phyloP scores from a whole-genome alignment of 768 basidiomycete species.

The Auriscalpium vulgare region DNA sequence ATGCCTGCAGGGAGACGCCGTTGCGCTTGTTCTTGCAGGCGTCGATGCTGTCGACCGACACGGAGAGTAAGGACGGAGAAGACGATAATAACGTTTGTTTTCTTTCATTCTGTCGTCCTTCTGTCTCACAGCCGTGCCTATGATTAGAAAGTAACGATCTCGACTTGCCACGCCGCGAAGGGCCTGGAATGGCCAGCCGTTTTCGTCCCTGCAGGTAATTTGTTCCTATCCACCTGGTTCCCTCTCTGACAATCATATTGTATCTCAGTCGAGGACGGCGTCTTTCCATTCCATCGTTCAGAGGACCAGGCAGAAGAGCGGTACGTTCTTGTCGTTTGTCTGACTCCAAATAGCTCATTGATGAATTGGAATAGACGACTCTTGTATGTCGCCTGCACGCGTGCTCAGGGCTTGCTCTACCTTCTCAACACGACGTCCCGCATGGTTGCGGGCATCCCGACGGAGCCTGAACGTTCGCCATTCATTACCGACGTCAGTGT shows the following conservation, averaged over 20 bases:
- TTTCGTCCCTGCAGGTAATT: constrained; percentile 61
- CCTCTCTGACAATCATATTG: background rate
- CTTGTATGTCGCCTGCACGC: constrained; percentile 84
- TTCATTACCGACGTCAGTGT: constrained; percentile 44
- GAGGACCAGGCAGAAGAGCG: constrained; percentile 79
- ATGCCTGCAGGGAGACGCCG: constrained; percentile 38
- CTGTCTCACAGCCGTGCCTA: background rate
- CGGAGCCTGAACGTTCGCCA: constrained; percentile 42
- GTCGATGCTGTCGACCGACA: constrained; percentile 78
- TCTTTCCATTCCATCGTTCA: constrained; percentile 67
- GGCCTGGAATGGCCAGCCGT: constrained; percentile 92
- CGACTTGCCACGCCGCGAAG: constrained; percentile 86
- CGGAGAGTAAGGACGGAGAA: constrained; percentile 51
- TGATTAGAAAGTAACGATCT: constrained; percentile 68
- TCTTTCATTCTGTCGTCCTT: background rate
- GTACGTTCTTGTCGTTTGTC: constrained; percentile 25
- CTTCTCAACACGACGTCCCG: constrained; percentile 42
- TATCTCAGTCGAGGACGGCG: constrained; percentile 55
- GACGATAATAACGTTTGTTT: constrained; percentile 34
- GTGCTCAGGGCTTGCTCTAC: constrained; percentile 68
- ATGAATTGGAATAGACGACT: constrained; percentile 44
- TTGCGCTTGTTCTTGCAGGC: constrained; percentile 68
- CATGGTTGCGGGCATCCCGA: constrained; percentile 46
- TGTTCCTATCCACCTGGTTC: background rate
- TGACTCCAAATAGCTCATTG: background rate